Percentiles rank a stretch among this genome's conserved stretches.
These are phyloP conservation scores for Annona squamosa DNA, from an alignment of 164 flowering plant species.

Conservation along the genomic window DNA sequence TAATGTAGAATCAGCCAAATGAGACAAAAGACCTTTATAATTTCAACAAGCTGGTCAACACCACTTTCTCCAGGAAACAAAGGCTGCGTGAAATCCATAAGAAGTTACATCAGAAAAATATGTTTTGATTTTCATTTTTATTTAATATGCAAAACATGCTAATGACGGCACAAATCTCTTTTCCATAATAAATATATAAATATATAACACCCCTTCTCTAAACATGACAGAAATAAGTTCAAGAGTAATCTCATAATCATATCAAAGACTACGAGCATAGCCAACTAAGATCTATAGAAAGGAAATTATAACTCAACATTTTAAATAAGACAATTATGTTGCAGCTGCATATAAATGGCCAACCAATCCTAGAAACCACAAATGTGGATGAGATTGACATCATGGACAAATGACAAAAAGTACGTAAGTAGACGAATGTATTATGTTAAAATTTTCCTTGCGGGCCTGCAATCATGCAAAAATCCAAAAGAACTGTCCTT, in stretches of 20 bases:
- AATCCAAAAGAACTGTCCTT: too few species aligned
- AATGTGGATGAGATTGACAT: too few species aligned
- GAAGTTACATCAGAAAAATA: slow-evolving; percentile 12
- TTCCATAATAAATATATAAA: too few species aligned
- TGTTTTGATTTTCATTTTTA: neutral
- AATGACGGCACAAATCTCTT: too few species aligned
- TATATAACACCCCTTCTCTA: neutral
- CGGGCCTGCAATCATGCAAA: too few species aligned
- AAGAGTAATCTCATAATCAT: neutral
- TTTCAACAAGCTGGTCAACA: slow-evolving; percentile 53
- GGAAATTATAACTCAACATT: neutral
- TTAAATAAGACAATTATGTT: too few species aligned
- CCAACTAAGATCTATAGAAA: neutral
- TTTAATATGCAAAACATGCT: too few species aligned
- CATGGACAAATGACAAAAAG: too few species aligned
- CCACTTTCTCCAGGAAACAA: slow-evolving; percentile 69
- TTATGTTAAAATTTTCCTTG: too few species aligned
- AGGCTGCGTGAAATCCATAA: slow-evolving; percentile 30
- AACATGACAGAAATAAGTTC: neutral
- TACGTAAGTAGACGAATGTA: too few species aligned
- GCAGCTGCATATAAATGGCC: too few species aligned
- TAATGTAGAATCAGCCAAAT: neutral
- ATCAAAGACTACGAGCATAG: neutral
- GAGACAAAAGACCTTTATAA: slow-evolving; percentile 37
- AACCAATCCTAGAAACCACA: too few species aligned